Percentiles rank a stretch among this genome's conserved stretches.
Conservation (phyloP, 306 rosid genomes). For the Leucaena leucocephala region DNA sequence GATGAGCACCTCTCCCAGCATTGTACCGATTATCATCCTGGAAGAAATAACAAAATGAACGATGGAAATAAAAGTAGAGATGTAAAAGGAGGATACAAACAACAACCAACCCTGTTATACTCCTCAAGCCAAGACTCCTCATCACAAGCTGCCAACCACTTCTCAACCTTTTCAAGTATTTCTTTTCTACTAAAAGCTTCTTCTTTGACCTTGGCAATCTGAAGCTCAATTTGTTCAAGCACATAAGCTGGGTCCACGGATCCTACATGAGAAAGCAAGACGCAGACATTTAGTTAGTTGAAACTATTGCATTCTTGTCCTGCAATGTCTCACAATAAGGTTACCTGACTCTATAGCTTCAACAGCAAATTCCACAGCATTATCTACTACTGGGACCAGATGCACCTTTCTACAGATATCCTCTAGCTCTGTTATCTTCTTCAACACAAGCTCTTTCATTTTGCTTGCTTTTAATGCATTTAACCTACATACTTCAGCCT, state of each 20-base stretch:
- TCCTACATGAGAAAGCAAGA: constrained; percentile 58
- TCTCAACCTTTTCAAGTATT: constrained; percentile 91
- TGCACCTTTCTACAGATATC: constrained; percentile 86
- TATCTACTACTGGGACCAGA: constrained; percentile 71
- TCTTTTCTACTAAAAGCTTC: constrained; percentile 94
- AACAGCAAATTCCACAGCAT: constrained; percentile 60
- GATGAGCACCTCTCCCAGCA: constrained; percentile 95
- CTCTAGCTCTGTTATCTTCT: constrained; percentile 86
- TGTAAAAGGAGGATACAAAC: constrained; percentile 22
- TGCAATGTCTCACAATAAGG: constrained; percentile 1
- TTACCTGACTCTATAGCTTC: constrained; percentile 88
- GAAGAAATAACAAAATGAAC: constrained; percentile 33
- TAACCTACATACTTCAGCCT: constrained; percentile 84
- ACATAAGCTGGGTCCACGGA: constrained; percentile 66
- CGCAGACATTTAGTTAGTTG: constrained; percentile 30
- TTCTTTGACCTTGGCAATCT: constrained; percentile 72
- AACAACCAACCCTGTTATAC: constrained; percentile 72
- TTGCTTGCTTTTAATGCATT: constrained; percentile 90
- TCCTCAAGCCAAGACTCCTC: constrained; percentile 99
- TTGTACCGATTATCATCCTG: constrained; percentile 97
- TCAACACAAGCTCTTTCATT: constrained; percentile 94
- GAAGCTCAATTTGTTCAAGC: constrained; percentile 88
- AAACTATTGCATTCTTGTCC: not conserved
- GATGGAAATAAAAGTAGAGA: constrained; percentile 17
- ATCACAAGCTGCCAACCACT: constrained; percentile 85